Percentiles rank a stretch among this genome's conserved stretches.
These are phyloP conservation scores for Schwanniomyces occidentalis DNA, from an alignment of 805 yeast species.

Conservation along the genomic window DNA sequence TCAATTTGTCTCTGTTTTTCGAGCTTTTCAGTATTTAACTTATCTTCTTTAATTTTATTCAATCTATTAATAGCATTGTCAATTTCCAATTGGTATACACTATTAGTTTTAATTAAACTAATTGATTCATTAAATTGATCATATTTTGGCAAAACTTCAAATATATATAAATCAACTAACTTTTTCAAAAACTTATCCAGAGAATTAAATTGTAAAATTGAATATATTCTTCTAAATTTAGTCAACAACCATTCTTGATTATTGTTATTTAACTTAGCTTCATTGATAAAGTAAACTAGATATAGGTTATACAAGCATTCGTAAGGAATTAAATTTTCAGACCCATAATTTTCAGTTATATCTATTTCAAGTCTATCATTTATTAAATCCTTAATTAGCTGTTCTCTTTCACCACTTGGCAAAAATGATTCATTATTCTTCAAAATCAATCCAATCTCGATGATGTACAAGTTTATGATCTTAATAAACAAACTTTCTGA, in stretches of 20 bases:
- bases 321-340: constrained; percentile 23
- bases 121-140: constrained; percentile 29
- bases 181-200: constrained; percentile 19
- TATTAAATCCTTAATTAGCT: constrained; percentile 14
- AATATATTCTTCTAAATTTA: constrained; percentile 14
- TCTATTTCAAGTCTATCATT: constrained; percentile 18
- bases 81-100: constrained; percentile 8
- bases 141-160: constrained; percentile 33
- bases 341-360: constrained; percentile 19
- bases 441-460: constrained; percentile 31
- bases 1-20: constrained; percentile 11
- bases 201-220: constrained; percentile 7
- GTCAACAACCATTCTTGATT: constrained; percentile 2
- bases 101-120: constrained; percentile 24
- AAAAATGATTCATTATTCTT: constrained; percentile 1
- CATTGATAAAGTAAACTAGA: constrained; percentile 30
- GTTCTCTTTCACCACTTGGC: constrained; percentile 8
- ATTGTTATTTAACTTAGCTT: constrained; percentile 9
- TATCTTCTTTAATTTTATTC: constrained; percentile 9
- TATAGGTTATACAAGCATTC: constrained; percentile 34
- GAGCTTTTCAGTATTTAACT: constrained; percentile 9
- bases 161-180: constrained; percentile 33
- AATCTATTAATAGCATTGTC: constrained; percentile 9
- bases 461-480: constrained; percentile 34
- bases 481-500: constrained; percentile 31